phyloP scores from a whole-genome alignment of 108 stramenopile genomes.

The Mediolabrus comicus region DNA sequence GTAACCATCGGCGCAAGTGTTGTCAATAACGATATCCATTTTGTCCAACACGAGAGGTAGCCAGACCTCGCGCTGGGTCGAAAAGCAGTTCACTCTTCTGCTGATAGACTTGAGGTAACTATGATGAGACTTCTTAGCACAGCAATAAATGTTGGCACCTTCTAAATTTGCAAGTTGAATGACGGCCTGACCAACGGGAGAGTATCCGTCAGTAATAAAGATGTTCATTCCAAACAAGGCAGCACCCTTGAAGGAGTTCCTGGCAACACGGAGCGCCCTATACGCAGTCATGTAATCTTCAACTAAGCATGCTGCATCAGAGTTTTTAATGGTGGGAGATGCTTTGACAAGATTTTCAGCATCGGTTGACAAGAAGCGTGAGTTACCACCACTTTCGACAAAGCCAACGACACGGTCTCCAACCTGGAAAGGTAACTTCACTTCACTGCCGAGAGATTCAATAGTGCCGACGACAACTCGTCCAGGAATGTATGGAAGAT shows the following conservation, averaged over 20 bases:
- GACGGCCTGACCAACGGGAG: conserved; percentile 61
- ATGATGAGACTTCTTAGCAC: conserved; percentile 51
- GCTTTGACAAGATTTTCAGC: conserved; percentile 58
- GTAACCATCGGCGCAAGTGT: conserved; percentile 48
- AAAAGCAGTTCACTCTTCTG: conserved; percentile 38
- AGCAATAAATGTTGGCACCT: conserved; percentile 61
- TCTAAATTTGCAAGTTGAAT: conserved; percentile 58
- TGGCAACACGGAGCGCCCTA: conserved; percentile 62
- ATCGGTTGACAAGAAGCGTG: conserved; percentile 52
- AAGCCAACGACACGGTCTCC: conserved; percentile 68
- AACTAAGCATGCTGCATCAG: conserved; percentile 61
- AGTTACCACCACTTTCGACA: conserved; percentile 56
- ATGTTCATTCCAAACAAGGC: conserved; percentile 61
- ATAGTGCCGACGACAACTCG: conserved; percentile 62
- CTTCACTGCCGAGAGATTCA: conserved; percentile 40
- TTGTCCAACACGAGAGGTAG: conserved; percentile 42
- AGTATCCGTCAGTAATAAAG: conserved; percentile 65
- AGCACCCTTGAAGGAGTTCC: conserved; percentile 17
- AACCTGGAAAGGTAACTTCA: conserved; percentile 22
- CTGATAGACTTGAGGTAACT: conserved; percentile 44
- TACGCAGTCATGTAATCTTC: conserved; percentile 80
- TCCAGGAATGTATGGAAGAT: conserved; percentile 64
- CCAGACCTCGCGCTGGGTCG: conserved; percentile 51
- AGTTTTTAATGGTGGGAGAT: conserved; percentile 46
- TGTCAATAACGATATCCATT: conserved; percentile 73